These are phyloP conservation scores for Rhodotorula paludigena DNA, from an alignment of 768 basidiomycete genomes.

Conservation along the genomic window DNA sequence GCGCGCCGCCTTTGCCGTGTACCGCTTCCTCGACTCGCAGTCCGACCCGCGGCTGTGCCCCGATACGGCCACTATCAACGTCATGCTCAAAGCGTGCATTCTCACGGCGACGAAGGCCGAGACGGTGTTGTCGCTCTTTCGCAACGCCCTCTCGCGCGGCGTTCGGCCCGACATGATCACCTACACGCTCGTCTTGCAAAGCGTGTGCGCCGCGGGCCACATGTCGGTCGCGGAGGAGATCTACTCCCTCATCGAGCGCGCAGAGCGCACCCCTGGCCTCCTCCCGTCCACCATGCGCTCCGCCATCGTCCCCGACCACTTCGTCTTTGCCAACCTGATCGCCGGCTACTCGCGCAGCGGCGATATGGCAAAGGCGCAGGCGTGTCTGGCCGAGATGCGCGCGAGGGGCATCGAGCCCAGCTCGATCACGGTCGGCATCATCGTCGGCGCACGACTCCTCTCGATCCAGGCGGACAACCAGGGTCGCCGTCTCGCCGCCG, in stretches of 20 bases:
- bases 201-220: slow-evolving; percentile 67
- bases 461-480: background rate
- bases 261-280: slow-evolving; percentile 39
- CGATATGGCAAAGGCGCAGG: slow-evolving; percentile 57
- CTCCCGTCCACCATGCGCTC: slow-evolving; percentile 2
- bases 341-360: slow-evolving; percentile 62
- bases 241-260: slow-evolving; percentile 62
- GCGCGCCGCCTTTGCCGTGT: slow-evolving; percentile 66
- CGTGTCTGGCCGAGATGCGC: slow-evolving; percentile 67
- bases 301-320: slow-evolving; percentile 25
- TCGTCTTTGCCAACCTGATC: slow-evolving; percentile 70
- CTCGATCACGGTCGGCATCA: slow-evolving; percentile 62
- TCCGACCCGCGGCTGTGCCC: slow-evolving; percentile 47
- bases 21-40: slow-evolving; percentile 55
- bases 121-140: slow-evolving; percentile 61
- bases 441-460: slow-evolving; percentile 54
- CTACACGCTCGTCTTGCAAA: slow-evolving; percentile 70
- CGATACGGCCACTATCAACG: slow-evolving; percentile 59
- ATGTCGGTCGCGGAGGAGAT: slow-evolving; percentile 65
- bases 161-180: slow-evolving; percentile 61
- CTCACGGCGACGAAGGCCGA: slow-evolving; percentile 70
- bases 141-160: slow-evolving; percentile 49
- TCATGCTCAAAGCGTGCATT: slow-evolving; percentile 76
- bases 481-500: background rate
- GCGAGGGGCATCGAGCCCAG: slow-evolving; percentile 61